Evolutionary conservation across 305 asterid genomes (phyloP), one percentile per base, ranked within the genome.

Genomic region (Ruellia speciosa): DNA sequence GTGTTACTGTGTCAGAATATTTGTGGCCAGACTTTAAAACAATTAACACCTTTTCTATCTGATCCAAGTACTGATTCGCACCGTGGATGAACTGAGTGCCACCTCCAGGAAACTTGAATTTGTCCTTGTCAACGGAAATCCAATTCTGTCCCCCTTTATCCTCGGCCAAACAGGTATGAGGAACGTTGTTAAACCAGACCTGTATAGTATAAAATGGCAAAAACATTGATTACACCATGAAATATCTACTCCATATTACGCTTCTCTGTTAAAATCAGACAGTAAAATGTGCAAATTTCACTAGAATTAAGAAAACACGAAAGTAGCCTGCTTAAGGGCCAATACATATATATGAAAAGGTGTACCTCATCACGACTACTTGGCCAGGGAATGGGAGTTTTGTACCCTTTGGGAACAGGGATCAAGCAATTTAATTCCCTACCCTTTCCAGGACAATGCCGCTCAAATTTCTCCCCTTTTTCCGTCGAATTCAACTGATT

Each of bases 391-490:
- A 43, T 43, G 5, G 49, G 49, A 43, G 7, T n/a, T 43, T 12
- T 43, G 49, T 43, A 43, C 16, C 49, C 49, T 43, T 4, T 13
- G 11, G 49, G 49, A 13, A 12, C 49, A 12, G 15, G 49, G 16
- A 43, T 43, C 49, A 43, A 43, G 16, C 49, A 43, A n/a, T n/a
- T 43, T 6, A 43, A 43, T 15, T 43, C 49, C 49, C 12, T 43
- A 4, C 49, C 49, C 49, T 43, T 43, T n/a, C 11, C 49, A 43
- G 49, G 49, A n/a, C 49, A 43, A 43, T 43, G 49, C 16, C 49
- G 49, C 49, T 43, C 49, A n/a, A 43, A 43, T 12, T 43, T 43
- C 49, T 43, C 49, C 49, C 49, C 49, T n/a, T 43, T 43, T n/a
- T 13, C 49, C 4, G 49, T 43, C 16, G 49, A 43, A 43, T 43